phyloP scores from a whole-genome alignment of 2,329 filamentous ascomycete species.

The Davidsoniella virescens region DNA sequence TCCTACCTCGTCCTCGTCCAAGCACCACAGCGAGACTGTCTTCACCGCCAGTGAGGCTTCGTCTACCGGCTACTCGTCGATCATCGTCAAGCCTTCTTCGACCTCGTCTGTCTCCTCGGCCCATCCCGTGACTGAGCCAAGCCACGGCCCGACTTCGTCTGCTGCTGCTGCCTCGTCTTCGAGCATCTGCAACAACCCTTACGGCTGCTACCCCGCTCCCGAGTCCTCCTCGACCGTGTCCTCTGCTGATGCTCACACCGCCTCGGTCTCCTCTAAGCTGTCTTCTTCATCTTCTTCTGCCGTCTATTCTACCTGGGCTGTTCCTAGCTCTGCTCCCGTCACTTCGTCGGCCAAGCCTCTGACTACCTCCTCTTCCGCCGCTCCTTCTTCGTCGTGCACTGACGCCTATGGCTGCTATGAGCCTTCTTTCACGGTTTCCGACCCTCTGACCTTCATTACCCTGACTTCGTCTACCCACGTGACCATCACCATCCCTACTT shows the following conservation, averaged over 20 bases:
- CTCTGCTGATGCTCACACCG: slow-evolving; percentile 2
- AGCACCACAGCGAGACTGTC: background rate
- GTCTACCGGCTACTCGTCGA: background rate
- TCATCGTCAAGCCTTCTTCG: background rate
- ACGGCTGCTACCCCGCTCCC: slow-evolving; percentile 5
- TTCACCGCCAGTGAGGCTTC: background rate
- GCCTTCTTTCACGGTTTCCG: background rate
- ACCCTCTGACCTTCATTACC: slow-evolving; percentile 9
- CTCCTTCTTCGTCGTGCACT: slow-evolving; percentile 4
- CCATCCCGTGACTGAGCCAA: background rate
- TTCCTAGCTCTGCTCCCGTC: slow-evolving; percentile 2
- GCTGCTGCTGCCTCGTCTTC: background rate
- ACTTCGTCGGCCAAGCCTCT: background rate
- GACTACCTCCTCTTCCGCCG: background rate
- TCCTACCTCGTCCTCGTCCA: background rate
- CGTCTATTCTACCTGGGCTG: slow-evolving; percentile 4
- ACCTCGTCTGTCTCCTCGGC: slow-evolving; percentile 1
- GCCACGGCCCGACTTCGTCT: background rate
- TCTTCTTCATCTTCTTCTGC: background rate
- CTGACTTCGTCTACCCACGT: slow-evolving; percentile 8
- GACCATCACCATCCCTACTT: slow-evolving; percentile 7
- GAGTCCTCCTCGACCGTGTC: slow-evolving; percentile 5
- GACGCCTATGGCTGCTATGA: slow-evolving; percentile 11
- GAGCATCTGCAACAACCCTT: slow-evolving; percentile 2
- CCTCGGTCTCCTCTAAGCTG: background rate